Conservation (phyloP, 2,329 filamentous ascomycete genomes). For the Emericellopsis cladophorae region DNA sequence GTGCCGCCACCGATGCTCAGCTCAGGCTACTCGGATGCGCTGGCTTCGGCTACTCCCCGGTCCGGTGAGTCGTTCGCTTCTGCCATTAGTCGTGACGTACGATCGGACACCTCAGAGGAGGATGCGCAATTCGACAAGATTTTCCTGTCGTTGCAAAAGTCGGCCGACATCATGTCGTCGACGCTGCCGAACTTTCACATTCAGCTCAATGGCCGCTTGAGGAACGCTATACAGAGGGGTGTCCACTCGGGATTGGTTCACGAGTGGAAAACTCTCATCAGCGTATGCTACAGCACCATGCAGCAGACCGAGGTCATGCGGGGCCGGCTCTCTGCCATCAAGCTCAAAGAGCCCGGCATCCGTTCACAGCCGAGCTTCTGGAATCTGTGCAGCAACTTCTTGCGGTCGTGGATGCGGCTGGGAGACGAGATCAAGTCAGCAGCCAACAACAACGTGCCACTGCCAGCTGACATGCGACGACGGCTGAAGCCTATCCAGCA, state of each 20-base stretch:
- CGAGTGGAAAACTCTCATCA: conserved; percentile 58
- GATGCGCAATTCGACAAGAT: conserved; percentile 74
- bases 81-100: conserved; percentile 28
- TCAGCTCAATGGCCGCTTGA: conserved; percentile 52
- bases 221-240: conserved; percentile 47
- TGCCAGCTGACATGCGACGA: conserved; percentile 56
- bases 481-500: conserved; percentile 72
- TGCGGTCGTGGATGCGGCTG: conserved; percentile 57
- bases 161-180: conserved; percentile 60
- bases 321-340: conserved; percentile 62
- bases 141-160: conserved; percentile 61
- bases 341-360: conserved; percentile 70
- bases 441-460: conserved; percentile 33
- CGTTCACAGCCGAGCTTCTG: conserved; percentile 51
- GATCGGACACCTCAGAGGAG: conserved; percentile 58
- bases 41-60: conserved; percentile 57
- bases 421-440: conserved; percentile 43
- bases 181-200: conserved; percentile 57
- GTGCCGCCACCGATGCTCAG: conserved; percentile 16
- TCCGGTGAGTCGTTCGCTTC: conserved; percentile 72
- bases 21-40: conserved; percentile 28
- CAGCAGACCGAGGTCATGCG: conserved; percentile 64
- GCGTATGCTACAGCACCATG: conserved; percentile 57
- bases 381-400: conserved; percentile 63
- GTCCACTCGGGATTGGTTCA: conserved; percentile 47